Conservation (phyloP, 2,329 filamentous ascomycete species). For the Blastomyces gilchristii region DNA sequence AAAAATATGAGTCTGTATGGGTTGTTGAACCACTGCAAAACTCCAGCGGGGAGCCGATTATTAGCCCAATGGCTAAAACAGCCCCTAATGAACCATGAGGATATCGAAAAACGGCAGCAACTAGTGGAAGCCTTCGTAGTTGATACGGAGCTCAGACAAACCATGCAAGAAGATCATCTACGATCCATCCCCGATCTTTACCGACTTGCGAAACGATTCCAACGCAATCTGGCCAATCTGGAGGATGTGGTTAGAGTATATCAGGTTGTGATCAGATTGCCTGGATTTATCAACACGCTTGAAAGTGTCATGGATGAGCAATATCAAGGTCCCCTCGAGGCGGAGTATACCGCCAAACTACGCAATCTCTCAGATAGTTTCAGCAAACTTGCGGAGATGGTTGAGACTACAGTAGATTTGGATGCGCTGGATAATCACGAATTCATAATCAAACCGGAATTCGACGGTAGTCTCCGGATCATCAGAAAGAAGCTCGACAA, state of each 20-base stretch:
- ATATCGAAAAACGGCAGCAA: slow-evolving; percentile 86
- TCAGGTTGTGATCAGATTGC: slow-evolving; percentile 83
- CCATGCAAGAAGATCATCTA: slow-evolving; percentile 92
- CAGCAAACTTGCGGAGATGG: slow-evolving; percentile 87
- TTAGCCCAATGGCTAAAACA: slow-evolving; percentile 97
- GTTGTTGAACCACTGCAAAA: slow-evolving; percentile 94
- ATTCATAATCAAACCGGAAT: slow-evolving; percentile 98
- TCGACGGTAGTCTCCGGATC: slow-evolving; percentile 77
- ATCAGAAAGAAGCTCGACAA: slow-evolving; percentile 87
- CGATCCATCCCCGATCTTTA: slow-evolving; percentile 90
- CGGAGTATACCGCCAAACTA: slow-evolving; percentile 76
- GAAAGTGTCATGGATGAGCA: slow-evolving; percentile 92
- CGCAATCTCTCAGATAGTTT: slow-evolving; percentile 66
- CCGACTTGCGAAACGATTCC: slow-evolving; percentile 85
- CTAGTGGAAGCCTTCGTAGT: slow-evolving; percentile 89
- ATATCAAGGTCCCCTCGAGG: slow-evolving; percentile 78
- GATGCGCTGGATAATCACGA: slow-evolving; percentile 94
- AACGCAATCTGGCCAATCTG: slow-evolving; percentile 77
- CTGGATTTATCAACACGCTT: slow-evolving; percentile 78
- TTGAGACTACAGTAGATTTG: slow-evolving; percentile 93
- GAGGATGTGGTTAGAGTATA: slow-evolving; percentile 95
- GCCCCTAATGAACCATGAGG: slow-evolving; percentile 78
- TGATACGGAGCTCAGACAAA: slow-evolving; percentile 87
- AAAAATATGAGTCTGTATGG: slow-evolving; percentile 97
- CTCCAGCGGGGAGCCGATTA: slow-evolving; percentile 78